Base-by-base conservation (phyloP, 768 basidiomycete genomes). In the Galerina marginata region DNA sequence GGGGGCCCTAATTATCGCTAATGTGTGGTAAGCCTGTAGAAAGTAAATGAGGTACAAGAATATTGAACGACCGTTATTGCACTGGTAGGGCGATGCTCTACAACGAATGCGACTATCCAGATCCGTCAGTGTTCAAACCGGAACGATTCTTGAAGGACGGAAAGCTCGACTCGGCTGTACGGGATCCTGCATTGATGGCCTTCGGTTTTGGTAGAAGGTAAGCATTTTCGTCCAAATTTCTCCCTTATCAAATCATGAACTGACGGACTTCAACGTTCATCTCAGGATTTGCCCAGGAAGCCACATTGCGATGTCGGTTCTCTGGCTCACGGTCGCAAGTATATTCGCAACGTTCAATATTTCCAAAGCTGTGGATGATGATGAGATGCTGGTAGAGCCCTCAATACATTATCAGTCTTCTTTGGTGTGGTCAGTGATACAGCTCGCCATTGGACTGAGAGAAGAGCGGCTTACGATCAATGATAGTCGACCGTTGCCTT, bases 141-240 rank as follows among this genome's bases (percentile, higher is more conserved):
- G 80, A 77, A 29, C 78, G 84, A 9, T 84, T 79, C 71, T 67
- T 84, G 23, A 64, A 74, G 12, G 73, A 81, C 56, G 79, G 78
- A 20, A 73, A 76, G 16, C 67, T 77, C 2, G 63, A 75, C 56
- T 66, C 69, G 16, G 67, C 72, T 2, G 72, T 79, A 25, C 45
- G 42, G 4, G 79, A 82, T 55, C 75, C 84, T 14, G 67, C 72
- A 43, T 61, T 71, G 12, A 58, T 74, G 42, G 72, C 73, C 1
- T 79, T 76, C 58, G 79, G 78, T 6, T 79, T 78, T 59, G 77
- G 77, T 14, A 68, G 85, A 51, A 70, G 75, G 75, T 76, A 12
- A 61, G 71, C 53, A 23, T 6, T 6, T 2, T 26, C 23, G 15
- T 5, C 25, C 29, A 39, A n/a, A 40, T n/a, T 9, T 53, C 23